Evolutionary conservation across 305 asterid species (phyloP), one percentile per base, ranked within the genome.

Genomic region (Solanum chacoense): DNA sequence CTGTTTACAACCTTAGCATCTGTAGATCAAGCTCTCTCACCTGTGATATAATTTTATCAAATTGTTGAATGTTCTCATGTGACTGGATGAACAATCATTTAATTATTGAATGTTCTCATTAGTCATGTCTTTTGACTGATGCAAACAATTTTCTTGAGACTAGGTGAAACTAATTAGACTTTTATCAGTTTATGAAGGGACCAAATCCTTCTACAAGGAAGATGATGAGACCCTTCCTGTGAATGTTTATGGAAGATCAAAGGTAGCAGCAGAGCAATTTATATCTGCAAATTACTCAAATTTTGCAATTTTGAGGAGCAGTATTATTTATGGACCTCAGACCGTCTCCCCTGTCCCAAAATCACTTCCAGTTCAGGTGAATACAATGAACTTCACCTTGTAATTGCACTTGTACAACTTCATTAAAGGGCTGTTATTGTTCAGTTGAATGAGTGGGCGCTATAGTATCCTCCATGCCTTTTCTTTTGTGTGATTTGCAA

Each of bases 291-390:
- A 93, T 93, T 94, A 92, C 93, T 89, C 89, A 85, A 94, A 95
- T 93, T 96, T 84, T 91, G 97, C 95, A 86, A 94, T 97, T 89
- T 92, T 96, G 95, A 94, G 99, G 93, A 96, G 98, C 96, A 96
- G 99, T 92, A 95, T 97, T 89, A 97, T 97, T 40, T 95, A 93
- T 91, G 99, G 99, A 67, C 98, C 98, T 67, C 98, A 97, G 90
- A 94, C 99, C 35, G 85, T 94, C 88, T 93, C 97, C 38, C 98
- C 98, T 11, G 96, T 95, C 77, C 93, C 96, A 83, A 97, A 97
- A 91, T 93, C 98, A 88, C 99, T 97, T 90, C 99, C 98, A 86
- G 90, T 97, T 87, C 99, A 97, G 98, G 99, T 95, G 38, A 20
- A 36, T 87, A 86, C 67, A 50, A 12, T 72, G 79, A 45, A 22